These are phyloP conservation scores for Panus rudis DNA, from an alignment of 768 basidiomycete genomes.

Conservation along the genomic window DNA sequence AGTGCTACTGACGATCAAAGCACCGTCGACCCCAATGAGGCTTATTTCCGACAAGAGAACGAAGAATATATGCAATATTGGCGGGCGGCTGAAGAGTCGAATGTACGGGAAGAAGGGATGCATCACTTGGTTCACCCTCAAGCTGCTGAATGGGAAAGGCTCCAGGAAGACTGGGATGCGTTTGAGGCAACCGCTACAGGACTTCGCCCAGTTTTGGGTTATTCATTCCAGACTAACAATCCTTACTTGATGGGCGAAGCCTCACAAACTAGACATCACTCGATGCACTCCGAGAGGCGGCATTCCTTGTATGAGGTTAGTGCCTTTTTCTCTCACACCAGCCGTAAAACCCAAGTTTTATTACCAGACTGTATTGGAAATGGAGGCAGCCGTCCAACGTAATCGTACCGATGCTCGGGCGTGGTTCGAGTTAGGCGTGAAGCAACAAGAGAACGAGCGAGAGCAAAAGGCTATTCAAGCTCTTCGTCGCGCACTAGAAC, in stretches of 20 bases:
- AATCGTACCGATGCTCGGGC: constrained; percentile 62
- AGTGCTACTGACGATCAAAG: neutral
- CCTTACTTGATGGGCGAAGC: constrained; percentile 67
- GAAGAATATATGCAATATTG: constrained; percentile 25
- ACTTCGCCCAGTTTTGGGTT: constrained; percentile 46
- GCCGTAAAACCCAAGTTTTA: neutral
- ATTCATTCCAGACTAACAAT: constrained; percentile 72
- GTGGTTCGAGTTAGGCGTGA: constrained; percentile 92
- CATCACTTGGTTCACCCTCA: too few species aligned
- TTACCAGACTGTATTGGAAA: constrained; percentile 72
- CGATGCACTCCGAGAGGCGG: constrained; percentile 24
- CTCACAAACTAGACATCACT: constrained; percentile 41
- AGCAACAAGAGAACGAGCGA: constrained; percentile 96
- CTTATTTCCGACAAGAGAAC: constrained; percentile 27
- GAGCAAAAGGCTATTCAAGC: constrained; percentile 88
- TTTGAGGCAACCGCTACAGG: constrained; percentile 72
- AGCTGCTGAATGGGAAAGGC: constrained; percentile 47
- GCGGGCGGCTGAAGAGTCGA: neutral
- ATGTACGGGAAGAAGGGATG: neutral
- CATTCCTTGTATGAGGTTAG: constrained; percentile 34
- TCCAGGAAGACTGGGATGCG: constrained; percentile 76
- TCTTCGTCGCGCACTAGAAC: constrained; percentile 68
- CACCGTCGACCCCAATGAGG: constrained; percentile 11
- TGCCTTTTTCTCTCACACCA: neutral
- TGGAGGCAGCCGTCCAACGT: constrained; percentile 84